Base-by-base conservation (phyloP, 805 yeast genomes). In the Candida montana region DNA sequence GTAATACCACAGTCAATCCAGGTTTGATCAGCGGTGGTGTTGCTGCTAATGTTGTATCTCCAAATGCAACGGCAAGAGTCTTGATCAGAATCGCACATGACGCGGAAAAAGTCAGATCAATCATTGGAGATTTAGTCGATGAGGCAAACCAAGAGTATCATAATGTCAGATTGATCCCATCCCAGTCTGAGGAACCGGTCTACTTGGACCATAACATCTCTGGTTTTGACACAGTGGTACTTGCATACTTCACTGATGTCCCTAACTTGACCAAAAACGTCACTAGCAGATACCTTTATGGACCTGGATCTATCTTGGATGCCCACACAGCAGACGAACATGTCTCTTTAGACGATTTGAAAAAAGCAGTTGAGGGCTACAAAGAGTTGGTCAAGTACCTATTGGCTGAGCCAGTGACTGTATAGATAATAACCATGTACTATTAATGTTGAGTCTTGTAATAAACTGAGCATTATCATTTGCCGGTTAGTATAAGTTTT, bases 21-120 rank as follows among this genome's bases (percentile, higher is more conserved):
- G 90, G 88, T 1, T 40, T 54, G 18, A 64, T 82, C 18, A 45
- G 61, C 10, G 86, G 76, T 7, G 88, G 88, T 20, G 76, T 77
- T 2, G 90, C 88, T 4, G 64, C 71, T 8, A 82, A 82, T 57
- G 85, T 82, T 21, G 61, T 82, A 9, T 82, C 89, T 3, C 81
- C 81, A 2, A 48, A 57, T 19, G 83, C 84, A 1, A 49, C 52
- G 8, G 82, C 83, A 16, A 51, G 61, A 2, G 52, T 74, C 2
- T 53, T 75, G 15, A 63, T 80, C 46, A 67, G 90, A 55, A 74
- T 79, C 3, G 77, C 87, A 3, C 69, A 63, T 9, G 71, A 70
- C 32, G 48, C 67, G 2, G 66, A 64, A 1, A 55, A 52, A 17
- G 68, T 79, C 4, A 58, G 55, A 19, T 44, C 58, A 7, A 45